Evolutionary conservation across 2,329 filamentous ascomycete genomes (phyloP), one percentile per base, ranked within the genome.

Genomic region (Lasiodiplodia citricola): DNA sequence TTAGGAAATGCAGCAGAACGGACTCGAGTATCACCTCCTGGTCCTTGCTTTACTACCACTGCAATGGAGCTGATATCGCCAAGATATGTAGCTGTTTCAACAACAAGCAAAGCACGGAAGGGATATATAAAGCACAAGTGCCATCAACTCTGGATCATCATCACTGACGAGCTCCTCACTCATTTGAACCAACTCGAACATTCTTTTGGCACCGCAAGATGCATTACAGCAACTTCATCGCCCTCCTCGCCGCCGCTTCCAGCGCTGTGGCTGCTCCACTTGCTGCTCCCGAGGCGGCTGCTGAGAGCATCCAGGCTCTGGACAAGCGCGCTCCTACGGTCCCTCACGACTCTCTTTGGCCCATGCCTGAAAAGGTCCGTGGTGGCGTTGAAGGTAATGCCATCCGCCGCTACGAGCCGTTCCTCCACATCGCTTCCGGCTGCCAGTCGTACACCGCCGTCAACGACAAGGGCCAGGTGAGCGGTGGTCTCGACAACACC

Each of bases 291-390:
- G 16, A 44, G 41, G 54, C 54, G n/a, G 54, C 11, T 2, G 28
- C 31, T 37, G 16, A 44, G 41, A n/a, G 41, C 41, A n/a, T 35
- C 11, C 51, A 54, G 51, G 10, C 18, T 54, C 31, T 35, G 31
- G 23, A 54, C 28, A 56, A 38, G 31, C 64, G 51, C 41, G 28
- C 51, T 14, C 41, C 41, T 44, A 37, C 41, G 3, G 58, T 63
- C 38, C 5, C 21, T 37, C 58, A 63, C 58, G 58, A 63, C 37
- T 28, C 38, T 51, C 58, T 63, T 21, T 47, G 47, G 38, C 58
- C 58, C 16, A 51, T 63, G 38, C 80, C 18, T 90, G 77, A 0
- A 88, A 82, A 2, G 84, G 76, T 71, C 87, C 82, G 0, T 90
- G 54, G 44, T 14, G 71, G 72, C 14, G 56, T 38, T 6, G 55